Percentiles rank a stretch among this genome's conserved stretches.
phyloP scores from a whole-genome alignment of 2,329 filamentous ascomycete genomes.

The Paraphaeosphaeria minitans region DNA sequence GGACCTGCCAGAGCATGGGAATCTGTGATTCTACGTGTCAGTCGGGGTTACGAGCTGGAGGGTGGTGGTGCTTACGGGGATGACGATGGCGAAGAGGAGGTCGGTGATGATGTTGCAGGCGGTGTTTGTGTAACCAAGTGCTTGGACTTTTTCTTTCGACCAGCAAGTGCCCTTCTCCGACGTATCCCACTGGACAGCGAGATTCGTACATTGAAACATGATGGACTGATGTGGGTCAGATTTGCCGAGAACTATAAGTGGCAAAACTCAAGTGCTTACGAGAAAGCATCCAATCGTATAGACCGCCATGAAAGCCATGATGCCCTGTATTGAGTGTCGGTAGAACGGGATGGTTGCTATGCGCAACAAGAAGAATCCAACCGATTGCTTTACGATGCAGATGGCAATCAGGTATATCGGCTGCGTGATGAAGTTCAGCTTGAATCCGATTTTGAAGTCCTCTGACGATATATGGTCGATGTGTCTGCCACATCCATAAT shows the following conservation, averaged over 20 bases:
- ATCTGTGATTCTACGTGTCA: slow-evolving; percentile 16
- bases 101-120: slow-evolving; percentile 50
- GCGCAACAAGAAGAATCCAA: slow-evolving; percentile 56
- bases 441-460: slow-evolving; percentile 47
- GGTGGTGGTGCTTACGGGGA: slow-evolving; percentile 26
- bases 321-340: slow-evolving; percentile 48
- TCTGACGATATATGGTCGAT: slow-evolving; percentile 48
- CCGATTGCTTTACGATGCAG: slow-evolving; percentile 55
- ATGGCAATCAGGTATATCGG: slow-evolving; percentile 54
- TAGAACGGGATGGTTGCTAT: slow-evolving; percentile 50
- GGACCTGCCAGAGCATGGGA: slow-evolving; percentile 38
- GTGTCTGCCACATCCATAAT: slow-evolving; percentile 55
- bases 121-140: slow-evolving; percentile 54
- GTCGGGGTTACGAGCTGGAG: too few relatives aligned
- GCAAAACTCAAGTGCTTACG: slow-evolving; percentile 15
- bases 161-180: slow-evolving; percentile 51
- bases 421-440: slow-evolving; percentile 57
- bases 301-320: slow-evolving; percentile 53
- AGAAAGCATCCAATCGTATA: slow-evolving; percentile 54
- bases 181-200: slow-evolving; percentile 54
- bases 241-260: neutral
- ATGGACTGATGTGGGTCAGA: slow-evolving; percentile 41
- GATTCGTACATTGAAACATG: slow-evolving; percentile 55
- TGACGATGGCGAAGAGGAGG: slow-evolving; percentile 50
- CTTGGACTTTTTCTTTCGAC: slow-evolving; percentile 45